These are phyloP conservation scores for Exsudoporus frostii DNA, from an alignment of 768 basidiomycete species.

Conservation along the genomic window DNA sequence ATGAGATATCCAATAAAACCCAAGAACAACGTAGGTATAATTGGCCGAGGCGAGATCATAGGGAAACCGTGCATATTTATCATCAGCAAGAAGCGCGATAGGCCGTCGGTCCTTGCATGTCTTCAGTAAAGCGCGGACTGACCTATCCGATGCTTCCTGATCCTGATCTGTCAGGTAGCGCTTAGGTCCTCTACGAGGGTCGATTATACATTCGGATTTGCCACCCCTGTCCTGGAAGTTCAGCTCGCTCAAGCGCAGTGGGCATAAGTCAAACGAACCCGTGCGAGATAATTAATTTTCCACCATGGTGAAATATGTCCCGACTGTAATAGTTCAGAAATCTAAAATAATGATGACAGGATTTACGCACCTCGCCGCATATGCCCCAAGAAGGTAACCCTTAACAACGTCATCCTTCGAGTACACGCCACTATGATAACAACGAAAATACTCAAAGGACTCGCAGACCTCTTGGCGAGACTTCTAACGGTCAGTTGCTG, in stretches of 20 bases:
- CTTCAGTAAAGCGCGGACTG: constrained; percentile 64
- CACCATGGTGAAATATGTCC: constrained; percentile 61
- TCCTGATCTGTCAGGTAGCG: constrained; percentile 51
- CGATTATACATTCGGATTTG: constrained; percentile 56
- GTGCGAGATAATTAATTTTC: constrained; percentile 77
- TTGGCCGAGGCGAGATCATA: constrained; percentile 53
- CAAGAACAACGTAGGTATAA: constrained; percentile 50
- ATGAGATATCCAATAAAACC: constrained; percentile 67
- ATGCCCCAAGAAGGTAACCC: constrained; percentile 76
- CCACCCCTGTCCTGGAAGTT: constrained; percentile 51
- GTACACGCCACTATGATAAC: constrained; percentile 82
- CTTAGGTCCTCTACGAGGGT: constrained; percentile 36
- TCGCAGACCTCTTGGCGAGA: constrained; percentile 86
- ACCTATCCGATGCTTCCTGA: constrained; percentile 65
- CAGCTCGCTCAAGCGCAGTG: neutral
- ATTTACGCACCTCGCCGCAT: constrained; percentile 54
- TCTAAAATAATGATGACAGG: neutral
- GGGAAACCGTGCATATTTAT: constrained; percentile 71
- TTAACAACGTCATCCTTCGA: constrained; percentile 54
- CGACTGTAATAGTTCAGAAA: constrained; percentile 43
- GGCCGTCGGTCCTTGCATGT: constrained; percentile 56
- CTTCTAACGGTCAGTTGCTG: constrained; percentile 34
- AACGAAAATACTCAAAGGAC: constrained; percentile 60
- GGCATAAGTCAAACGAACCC: constrained; percentile 47
- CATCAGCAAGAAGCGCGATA: constrained; percentile 69